Conservation (phyloP, 1,284 basidiomycete species). For the Heterobasidion annosum region DNA sequence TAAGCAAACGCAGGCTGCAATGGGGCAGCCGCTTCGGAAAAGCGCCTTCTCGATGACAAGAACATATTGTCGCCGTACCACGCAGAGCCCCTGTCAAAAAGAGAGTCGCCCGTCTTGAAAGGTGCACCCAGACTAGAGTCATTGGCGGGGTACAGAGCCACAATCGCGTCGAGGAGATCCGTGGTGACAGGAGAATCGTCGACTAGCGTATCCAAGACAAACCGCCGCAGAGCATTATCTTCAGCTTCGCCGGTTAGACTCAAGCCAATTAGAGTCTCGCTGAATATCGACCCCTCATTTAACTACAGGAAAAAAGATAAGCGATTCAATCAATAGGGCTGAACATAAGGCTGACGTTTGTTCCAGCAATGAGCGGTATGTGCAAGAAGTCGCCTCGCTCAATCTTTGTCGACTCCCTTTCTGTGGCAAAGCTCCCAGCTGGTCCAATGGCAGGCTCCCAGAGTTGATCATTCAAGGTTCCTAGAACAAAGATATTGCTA, state of each 20-base stretch:
- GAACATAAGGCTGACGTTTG: slow-evolving; percentile 32
- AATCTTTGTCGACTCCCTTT: slow-evolving; percentile 38
- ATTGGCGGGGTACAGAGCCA: slow-evolving; percentile 36
- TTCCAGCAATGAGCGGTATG: slow-evolving; percentile 45
- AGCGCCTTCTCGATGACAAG: slow-evolving; percentile 35
- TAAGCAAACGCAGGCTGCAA: slow-evolving; percentile 43
- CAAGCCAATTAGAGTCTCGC: slow-evolving; percentile 24
- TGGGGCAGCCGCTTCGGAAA: slow-evolving; percentile 36
- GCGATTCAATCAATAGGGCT: too few relatives aligned
- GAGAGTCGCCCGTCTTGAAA: slow-evolving; percentile 48
- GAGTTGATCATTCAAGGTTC: slow-evolving; percentile 42
- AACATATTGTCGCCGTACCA: slow-evolving; percentile 55
- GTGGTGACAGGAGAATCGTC: slow-evolving; percentile 37
- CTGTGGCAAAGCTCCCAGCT: slow-evolving; percentile 37
- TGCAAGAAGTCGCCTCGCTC: slow-evolving; percentile 40
- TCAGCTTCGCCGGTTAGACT: slow-evolving; percentile 27
- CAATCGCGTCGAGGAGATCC: slow-evolving; percentile 27
- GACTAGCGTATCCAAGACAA: slow-evolving; percentile 36
- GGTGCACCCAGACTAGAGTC: slow-evolving; percentile 26
- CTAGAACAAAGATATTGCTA: slow-evolving; percentile 35
- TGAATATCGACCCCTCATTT: slow-evolving; percentile 44
- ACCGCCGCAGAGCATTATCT: slow-evolving; percentile 31
- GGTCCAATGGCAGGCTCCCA: slow-evolving; percentile 50
- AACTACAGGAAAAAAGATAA: slow-evolving; percentile 20
- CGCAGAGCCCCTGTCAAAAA: slow-evolving; percentile 44